phyloP scores from a whole-genome alignment of 257 asterid species.

The Primulina eburnea region DNA sequence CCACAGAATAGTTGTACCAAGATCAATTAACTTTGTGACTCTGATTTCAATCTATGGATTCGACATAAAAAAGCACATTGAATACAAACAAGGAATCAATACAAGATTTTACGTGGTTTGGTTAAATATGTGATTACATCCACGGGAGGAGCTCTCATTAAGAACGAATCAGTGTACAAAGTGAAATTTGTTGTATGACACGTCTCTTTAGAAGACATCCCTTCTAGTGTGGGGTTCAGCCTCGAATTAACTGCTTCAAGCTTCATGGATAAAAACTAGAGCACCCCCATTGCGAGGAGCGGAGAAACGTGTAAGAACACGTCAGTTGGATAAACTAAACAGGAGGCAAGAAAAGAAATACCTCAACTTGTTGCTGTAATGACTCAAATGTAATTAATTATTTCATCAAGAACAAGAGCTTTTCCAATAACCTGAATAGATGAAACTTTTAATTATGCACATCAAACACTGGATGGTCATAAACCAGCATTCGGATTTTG shows the following conservation, averaged over 20 bases:
- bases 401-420: constrained; percentile 32
- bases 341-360: constrained; percentile 9
- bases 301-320: neutral
- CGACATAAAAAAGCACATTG: no score
- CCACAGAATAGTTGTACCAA: no score
- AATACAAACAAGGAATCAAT: no score
- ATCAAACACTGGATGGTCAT: neutral
- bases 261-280: constrained; percentile 52
- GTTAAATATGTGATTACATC: no score
- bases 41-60: no score
- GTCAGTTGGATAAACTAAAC: neutral
- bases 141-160: no score
- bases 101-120: no score
- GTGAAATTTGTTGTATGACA: constrained; percentile 11
- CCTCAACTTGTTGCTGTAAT: constrained; percentile 33
- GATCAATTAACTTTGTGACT: no score
- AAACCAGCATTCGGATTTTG: neutral
- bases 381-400: constrained; percentile 23
- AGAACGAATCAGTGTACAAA: no score
- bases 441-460: neutral
- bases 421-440: constrained; percentile 32
- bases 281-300: constrained; percentile 12
- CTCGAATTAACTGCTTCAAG: constrained; percentile 51
- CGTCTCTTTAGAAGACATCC: constrained; percentile 43
- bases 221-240: constrained; percentile 37